These are phyloP conservation scores for Prinsepia uniflora DNA, from an alignment of 306 rosid species.

Conservation along the genomic window DNA sequence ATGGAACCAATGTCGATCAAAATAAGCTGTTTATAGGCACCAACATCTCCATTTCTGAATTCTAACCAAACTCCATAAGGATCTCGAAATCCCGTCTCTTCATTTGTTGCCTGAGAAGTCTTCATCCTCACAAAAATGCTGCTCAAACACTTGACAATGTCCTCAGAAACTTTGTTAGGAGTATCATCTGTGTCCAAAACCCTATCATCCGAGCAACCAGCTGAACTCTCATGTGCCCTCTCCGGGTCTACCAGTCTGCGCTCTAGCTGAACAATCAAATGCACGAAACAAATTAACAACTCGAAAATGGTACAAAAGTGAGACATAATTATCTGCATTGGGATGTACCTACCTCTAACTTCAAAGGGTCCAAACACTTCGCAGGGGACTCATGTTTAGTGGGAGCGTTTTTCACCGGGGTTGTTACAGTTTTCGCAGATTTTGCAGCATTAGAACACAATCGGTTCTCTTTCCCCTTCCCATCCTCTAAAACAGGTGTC, in stretches of 20 bases:
- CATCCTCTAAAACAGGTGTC: conserved; percentile 46
- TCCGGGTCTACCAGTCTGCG: conserved; percentile 52
- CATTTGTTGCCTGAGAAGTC: conserved; percentile 31
- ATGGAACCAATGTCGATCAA: conserved; percentile 55
- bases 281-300: conserved; percentile 8
- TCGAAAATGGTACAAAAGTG: conserved; percentile 12
- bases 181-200: conserved; percentile 38
- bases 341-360: conserved; percentile 44
- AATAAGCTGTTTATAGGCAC: conserved; percentile 60
- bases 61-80: conserved; percentile 64
- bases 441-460: conserved; percentile 43
- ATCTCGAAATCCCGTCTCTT: conserved; percentile 51
- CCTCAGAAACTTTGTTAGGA: conserved; percentile 73
- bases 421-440: conserved; percentile 37
- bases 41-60: conserved; percentile 48
- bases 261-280: conserved; percentile 48
- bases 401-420: conserved; percentile 52
- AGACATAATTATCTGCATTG: neutral
- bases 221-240: conserved; percentile 45
- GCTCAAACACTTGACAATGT: conserved; percentile 68
- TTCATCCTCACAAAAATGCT: conserved; percentile 56
- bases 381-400: conserved; percentile 46
- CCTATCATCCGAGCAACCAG: conserved; percentile 44
- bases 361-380: conserved; percentile 41
- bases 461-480: conserved; percentile 67